Percentiles rank a stretch among this genome's conserved stretches.
Conservation (phyloP, 768 basidiomycete species). For the Pleurotus platypus region DNA sequence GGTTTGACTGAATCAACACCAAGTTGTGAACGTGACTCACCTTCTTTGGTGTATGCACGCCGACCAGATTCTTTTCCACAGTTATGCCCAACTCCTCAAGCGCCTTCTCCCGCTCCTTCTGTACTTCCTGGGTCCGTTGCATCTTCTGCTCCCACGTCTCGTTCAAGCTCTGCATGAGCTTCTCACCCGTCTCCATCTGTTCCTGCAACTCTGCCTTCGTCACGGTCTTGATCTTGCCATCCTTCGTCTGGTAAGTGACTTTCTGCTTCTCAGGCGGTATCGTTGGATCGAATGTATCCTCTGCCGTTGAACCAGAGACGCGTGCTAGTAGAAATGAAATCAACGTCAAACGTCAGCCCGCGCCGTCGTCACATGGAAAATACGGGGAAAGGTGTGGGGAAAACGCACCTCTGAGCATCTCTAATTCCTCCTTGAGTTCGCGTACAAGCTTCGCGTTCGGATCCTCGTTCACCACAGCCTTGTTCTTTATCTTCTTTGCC, state of each 20-base stretch:
- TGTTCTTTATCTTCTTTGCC: constrained; percentile 99
- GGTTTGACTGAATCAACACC: constrained; percentile 5
- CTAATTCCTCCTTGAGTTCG: constrained; percentile 97
- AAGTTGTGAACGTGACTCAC: constrained; percentile 35
- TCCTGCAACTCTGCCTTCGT: constrained; percentile 98
- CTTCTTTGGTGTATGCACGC: constrained; percentile 98
- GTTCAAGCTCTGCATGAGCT: constrained; percentile 78
- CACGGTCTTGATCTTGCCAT: constrained; percentile 91
- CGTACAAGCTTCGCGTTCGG: constrained; percentile 98
- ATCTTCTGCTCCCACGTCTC: constrained; percentile 94
- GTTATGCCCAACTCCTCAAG: constrained; percentile 97
- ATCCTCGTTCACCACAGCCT: constrained; percentile 99
- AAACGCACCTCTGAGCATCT: constrained; percentile 71
- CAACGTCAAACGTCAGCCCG: constrained; percentile 6
- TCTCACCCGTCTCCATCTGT: constrained; percentile 92
- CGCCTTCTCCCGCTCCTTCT: constrained; percentile 96
- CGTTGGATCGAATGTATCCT: constrained; percentile 80
- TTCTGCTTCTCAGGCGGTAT: constrained; percentile 94
- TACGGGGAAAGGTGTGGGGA: constrained; percentile 18
- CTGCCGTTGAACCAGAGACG: constrained; percentile 62
- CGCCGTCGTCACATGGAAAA: constrained; percentile 6
- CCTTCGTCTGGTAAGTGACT: constrained; percentile 90
- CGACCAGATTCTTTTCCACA: constrained; percentile 94
- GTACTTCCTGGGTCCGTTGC: constrained; percentile 86
- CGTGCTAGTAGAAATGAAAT: constrained; percentile 46